phyloP scores from a whole-genome alignment of 441 rosid species.

The Syzygium malaccense region DNA sequence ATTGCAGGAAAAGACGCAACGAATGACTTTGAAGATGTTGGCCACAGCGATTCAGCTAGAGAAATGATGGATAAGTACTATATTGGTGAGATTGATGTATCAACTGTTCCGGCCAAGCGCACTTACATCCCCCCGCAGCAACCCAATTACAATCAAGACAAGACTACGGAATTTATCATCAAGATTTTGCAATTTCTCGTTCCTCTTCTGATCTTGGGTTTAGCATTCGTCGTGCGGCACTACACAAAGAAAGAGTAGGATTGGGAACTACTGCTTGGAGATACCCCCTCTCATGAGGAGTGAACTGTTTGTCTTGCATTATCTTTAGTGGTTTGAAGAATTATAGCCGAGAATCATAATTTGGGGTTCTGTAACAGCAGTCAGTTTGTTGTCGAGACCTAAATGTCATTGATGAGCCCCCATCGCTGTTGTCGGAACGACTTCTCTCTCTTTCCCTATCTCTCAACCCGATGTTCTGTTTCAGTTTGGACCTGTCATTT shows the following conservation, averaged over 20 bases:
- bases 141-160: slow-evolving; percentile 33
- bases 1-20: slow-evolving; percentile 79
- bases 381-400: neutral
- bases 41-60: slow-evolving; percentile 88
- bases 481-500: neutral
- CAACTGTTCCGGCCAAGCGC: slow-evolving; percentile 51
- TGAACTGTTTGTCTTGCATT: neutral
- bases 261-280: neutral
- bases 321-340: neutral
- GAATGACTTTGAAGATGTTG: slow-evolving; percentile 86
- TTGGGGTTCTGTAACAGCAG: neutral
- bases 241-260: slow-evolving; percentile 62
- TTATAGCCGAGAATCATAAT: neutral
- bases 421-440: neutral
- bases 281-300: neutral
- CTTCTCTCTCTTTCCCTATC: neutral
- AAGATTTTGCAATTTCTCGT: slow-evolving; percentile 80
- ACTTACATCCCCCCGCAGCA: slow-evolving; percentile 40
- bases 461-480: neutral
- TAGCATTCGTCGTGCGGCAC: slow-evolving; percentile 58
- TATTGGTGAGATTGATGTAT: slow-evolving; percentile 67
- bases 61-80: slow-evolving; percentile 66
- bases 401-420: no score
- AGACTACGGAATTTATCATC: slow-evolving; percentile 51
- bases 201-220: slow-evolving; percentile 73